These are phyloP conservation scores for Poa pratensis DNA, from an alignment of 176 grass and related monocot genomes.

Conservation along the genomic window DNA sequence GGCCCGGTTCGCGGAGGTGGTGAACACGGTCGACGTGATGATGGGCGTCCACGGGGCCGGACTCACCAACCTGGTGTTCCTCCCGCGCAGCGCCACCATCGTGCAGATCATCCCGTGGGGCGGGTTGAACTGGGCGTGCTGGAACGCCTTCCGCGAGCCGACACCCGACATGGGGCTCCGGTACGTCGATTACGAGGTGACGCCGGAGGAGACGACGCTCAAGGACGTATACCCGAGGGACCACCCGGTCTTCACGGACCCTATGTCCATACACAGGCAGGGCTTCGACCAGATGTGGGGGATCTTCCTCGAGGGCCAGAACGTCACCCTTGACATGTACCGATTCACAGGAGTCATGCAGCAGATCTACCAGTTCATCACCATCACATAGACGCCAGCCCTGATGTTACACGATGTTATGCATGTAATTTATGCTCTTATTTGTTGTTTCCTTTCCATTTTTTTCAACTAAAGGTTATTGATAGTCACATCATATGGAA, in stretches of 20 bases:
- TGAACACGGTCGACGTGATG: conserved; percentile 26
- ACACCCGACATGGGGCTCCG: conserved; percentile 59
- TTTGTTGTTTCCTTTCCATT: not conserved
- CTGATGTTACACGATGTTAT: not conserved
- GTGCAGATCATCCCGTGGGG: conserved; percentile 82
- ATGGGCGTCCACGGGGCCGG: conserved; percentile 18
- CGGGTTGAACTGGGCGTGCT: conserved; percentile 45
- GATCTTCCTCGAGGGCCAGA: conserved; percentile 60
- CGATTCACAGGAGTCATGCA: conserved; percentile 49
- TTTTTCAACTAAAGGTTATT: not conserved
- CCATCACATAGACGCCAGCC: conserved; percentile 21
- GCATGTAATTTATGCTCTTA: not conserved
- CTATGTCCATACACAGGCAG: conserved; percentile 43
- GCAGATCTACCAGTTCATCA: conserved; percentile 52
- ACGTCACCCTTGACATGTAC: conserved; percentile 62
- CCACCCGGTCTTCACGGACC: conserved; percentile 64
- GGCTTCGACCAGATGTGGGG: conserved; percentile 47
- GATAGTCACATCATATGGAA: not conserved
- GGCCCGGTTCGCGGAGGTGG: conserved; percentile 39
- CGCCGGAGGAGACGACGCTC: conserved; percentile 69
- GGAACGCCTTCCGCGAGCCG: conserved; percentile 56
- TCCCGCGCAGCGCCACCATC: conserved; percentile 44
- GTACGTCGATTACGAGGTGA: conserved; percentile 75
- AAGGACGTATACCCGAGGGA: conserved; percentile 57
- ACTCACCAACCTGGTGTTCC: conserved; percentile 27